These are phyloP conservation scores for Solanum ossicruentum DNA, from an alignment of 257 asterid genomes.

Conservation along the genomic window DNA sequence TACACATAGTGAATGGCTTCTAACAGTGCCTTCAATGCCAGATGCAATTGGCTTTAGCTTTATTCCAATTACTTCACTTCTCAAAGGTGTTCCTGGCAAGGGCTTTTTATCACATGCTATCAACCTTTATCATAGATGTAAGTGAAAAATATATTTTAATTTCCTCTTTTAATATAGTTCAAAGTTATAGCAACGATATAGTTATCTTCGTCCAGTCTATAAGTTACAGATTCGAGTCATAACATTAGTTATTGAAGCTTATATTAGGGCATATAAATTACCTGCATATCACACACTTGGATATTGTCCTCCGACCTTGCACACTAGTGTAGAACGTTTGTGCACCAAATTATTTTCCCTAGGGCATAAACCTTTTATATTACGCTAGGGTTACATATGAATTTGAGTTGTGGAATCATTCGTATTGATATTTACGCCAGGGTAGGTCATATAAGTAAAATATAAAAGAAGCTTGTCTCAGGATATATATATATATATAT, in stretches of 20 bases:
- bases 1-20: conserved; percentile 75
- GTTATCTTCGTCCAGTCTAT: neutral
- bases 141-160: neutral
- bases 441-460: neutral
- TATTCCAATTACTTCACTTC: conserved; percentile 83
- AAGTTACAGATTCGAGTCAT: neutral
- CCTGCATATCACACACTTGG: neutral
- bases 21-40: conserved; percentile 57
- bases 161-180: neutral
- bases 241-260: neutral
- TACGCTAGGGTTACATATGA: neutral
- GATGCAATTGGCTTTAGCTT: conserved; percentile 64
- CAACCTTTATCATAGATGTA: conserved; percentile 86
- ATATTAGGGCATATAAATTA: neutral
- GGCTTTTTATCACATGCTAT: conserved; percentile 92
- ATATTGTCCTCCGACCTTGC: neutral
- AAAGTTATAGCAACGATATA: neutral
- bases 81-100: conserved; percentile 65
- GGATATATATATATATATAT: neutral
- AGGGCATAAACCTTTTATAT: neutral
- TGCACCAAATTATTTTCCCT: neutral
- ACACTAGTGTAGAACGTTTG: neutral
- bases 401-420: neutral
- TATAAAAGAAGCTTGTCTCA: neutral
- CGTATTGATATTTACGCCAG: neutral